Percentiles rank a stretch among this genome's conserved stretches.
Conservation (phyloP, 768 basidiomycete genomes). For the Pleurotus tuoliensis region DNA sequence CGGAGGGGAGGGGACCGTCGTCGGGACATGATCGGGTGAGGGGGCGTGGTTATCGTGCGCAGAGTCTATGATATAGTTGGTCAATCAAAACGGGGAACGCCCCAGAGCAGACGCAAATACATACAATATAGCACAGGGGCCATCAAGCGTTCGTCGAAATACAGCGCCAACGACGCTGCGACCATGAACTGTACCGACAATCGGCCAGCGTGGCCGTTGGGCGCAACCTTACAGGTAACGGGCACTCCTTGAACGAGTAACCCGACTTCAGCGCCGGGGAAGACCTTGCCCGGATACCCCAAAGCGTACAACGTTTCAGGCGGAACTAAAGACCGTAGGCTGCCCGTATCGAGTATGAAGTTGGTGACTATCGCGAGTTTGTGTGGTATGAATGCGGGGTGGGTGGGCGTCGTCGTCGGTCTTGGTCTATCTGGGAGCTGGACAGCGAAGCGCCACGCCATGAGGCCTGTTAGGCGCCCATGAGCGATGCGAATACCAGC, state of each 20-base stretch:
- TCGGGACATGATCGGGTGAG: not conserved
- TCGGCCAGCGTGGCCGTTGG: slow-evolving; percentile 17
- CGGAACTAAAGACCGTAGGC: slow-evolving; percentile 14
- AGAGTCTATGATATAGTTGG: not conserved
- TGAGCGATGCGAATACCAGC: slow-evolving; percentile 22
- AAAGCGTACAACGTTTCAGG: slow-evolving; percentile 15
- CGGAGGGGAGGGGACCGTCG: not conserved
- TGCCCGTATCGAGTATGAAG: slow-evolving; percentile 23
- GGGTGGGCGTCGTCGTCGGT: not conserved
- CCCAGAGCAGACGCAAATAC: not conserved
- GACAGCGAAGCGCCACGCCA: slow-evolving; percentile 23
- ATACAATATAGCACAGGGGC: slow-evolving; percentile 22
- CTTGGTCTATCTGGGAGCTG: not conserved
- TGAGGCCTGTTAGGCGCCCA: slow-evolving; percentile 18
- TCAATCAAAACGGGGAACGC: too few relatives aligned
- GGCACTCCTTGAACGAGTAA: slow-evolving; percentile 18
- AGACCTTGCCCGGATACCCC: slow-evolving; percentile 11
- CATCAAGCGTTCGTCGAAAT: slow-evolving; percentile 16
- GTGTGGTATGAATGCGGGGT: not conserved
- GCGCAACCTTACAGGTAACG: slow-evolving; percentile 16
- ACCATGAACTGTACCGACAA: slow-evolving; percentile 19
- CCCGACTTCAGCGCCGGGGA: slow-evolving; percentile 15
- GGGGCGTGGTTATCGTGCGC: not conserved
- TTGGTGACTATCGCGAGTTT: slow-evolving; percentile 15
- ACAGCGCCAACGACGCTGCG: slow-evolving; percentile 19